Conservation (phyloP, 768 basidiomycete species). For the Macrolepiota fuliginosa region DNA sequence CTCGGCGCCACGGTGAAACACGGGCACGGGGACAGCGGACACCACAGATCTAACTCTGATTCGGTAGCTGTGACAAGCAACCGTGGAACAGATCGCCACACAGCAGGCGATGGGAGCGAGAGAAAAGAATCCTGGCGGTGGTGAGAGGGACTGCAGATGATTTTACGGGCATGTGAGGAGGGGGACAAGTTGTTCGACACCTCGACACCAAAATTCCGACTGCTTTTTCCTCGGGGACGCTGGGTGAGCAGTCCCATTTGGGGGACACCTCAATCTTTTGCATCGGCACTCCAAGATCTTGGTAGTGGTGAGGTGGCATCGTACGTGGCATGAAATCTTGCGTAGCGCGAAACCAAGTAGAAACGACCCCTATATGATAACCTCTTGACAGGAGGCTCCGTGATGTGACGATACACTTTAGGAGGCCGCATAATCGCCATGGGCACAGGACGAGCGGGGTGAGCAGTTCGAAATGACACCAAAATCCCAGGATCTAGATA, state of each 20-base stretch:
- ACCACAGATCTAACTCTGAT: neutral
- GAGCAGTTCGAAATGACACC: neutral
- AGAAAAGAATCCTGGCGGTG: neutral
- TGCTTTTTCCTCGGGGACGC: neutral
- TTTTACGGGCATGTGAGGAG: neutral
- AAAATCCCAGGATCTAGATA: too few relatives aligned
- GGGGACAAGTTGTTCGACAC: neutral
- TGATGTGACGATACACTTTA: neutral
- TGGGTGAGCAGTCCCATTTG: too few relatives aligned
- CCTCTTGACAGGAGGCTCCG: neutral
- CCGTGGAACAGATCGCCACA: neutral
- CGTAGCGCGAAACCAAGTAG: neutral
- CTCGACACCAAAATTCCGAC: neutral
- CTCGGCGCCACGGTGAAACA: constrained; percentile 4
- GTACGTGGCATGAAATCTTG: neutral
- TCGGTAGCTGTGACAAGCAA: neutral
- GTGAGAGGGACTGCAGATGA: neutral
- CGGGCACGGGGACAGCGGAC: neutral
- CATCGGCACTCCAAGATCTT: neutral
- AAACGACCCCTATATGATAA: neutral
- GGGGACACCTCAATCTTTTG: neutral
- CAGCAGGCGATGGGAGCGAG: neutral
- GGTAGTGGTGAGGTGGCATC: neutral
- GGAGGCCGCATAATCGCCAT: neutral
- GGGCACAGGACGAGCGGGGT: neutral